A percentile compares a stretch with the other conserved stretches of the same genome.
These are phyloP conservation scores for Diaporthe vexans DNA, from an alignment of 2,329 filamentous ascomycete genomes.

Conservation along the genomic window DNA sequence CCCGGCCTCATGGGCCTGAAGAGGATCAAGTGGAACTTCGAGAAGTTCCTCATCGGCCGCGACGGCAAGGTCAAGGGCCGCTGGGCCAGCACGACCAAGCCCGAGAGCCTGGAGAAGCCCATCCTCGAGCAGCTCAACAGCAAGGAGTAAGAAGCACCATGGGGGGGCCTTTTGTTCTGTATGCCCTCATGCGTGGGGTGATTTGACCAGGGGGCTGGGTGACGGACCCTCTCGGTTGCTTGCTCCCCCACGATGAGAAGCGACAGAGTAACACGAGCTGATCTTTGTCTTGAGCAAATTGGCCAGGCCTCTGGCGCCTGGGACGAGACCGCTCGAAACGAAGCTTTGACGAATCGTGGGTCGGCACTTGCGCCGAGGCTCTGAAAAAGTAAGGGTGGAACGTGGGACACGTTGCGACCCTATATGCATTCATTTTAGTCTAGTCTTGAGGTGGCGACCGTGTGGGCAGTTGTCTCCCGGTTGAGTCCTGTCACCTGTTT, in stretches of 20 bases:
- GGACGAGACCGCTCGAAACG: slow-evolving; percentile 28
- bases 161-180: slow-evolving; percentile 1
- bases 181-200: background rate
- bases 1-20: slow-evolving; percentile 89
- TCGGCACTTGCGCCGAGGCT: slow-evolving; percentile 17
- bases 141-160: slow-evolving; percentile 52
- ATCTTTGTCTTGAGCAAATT: slow-evolving; percentile 24
- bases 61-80: slow-evolving; percentile 88
- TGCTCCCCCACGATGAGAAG: slow-evolving; percentile 14
- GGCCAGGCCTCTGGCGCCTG: slow-evolving; percentile 34
- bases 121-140: slow-evolving; percentile 82
- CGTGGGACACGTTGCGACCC: slow-evolving; percentile 18
- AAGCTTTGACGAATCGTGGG: slow-evolving; percentile 31
- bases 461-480: background rate
- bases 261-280: slow-evolving; percentile 32
- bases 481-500: background rate
- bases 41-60: slow-evolving; percentile 92
- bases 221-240: background rate
- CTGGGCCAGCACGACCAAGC: slow-evolving; percentile 92
- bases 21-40: slow-evolving; percentile 99
- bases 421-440: slow-evolving; percentile 29
- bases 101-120: slow-evolving; percentile 80
- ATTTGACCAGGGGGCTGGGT: background rate
- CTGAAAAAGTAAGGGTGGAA: background rate
- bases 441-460: slow-evolving; percentile 18